Conservation (phyloP, 208 protist species). For the Trypanosoma mega region DNA sequence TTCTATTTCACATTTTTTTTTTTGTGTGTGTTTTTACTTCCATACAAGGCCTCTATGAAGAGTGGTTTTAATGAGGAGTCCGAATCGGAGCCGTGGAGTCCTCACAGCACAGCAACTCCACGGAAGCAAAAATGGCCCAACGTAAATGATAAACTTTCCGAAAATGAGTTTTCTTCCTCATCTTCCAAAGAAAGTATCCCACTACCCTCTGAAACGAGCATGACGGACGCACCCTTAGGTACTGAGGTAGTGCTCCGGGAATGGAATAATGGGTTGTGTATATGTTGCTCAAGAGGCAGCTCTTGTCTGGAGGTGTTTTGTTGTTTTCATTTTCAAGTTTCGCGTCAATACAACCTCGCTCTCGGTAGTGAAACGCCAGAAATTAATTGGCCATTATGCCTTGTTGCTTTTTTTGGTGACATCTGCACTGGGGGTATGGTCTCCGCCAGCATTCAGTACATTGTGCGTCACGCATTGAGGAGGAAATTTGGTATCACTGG, state of each 20-base stretch:
- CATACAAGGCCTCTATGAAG: too few relatives aligned
- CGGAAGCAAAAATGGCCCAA: too few relatives aligned
- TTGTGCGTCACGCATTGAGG: conserved; percentile 20
- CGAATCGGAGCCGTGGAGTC: too few relatives aligned
- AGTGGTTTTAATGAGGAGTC: too few relatives aligned
- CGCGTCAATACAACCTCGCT: neutral
- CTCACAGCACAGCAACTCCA: too few relatives aligned
- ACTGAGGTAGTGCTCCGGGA: neutral
- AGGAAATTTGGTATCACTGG: conserved; percentile 27
- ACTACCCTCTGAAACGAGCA: too few relatives aligned
- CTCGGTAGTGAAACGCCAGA: neutral
- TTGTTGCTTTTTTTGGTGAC: conserved; percentile 11
- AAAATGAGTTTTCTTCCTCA: too few relatives aligned
- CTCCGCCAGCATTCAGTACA: neutral
- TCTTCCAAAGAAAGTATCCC: too few relatives aligned
- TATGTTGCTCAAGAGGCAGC: neutral
- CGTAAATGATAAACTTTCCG: too few relatives aligned
- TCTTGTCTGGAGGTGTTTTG: neutral
- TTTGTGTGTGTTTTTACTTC: too few relatives aligned
- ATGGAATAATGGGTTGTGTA: neutral
- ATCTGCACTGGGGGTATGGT: conserved; percentile 13
- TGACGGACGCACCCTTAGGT: neutral
- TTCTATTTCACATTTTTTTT: too few relatives aligned
- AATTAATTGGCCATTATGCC: conserved; percentile 30
- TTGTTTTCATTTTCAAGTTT: neutral